phyloP scores from a whole-genome alignment of 192 early-diverging fungal species.

The Rhizophagus prolifer region DNA sequence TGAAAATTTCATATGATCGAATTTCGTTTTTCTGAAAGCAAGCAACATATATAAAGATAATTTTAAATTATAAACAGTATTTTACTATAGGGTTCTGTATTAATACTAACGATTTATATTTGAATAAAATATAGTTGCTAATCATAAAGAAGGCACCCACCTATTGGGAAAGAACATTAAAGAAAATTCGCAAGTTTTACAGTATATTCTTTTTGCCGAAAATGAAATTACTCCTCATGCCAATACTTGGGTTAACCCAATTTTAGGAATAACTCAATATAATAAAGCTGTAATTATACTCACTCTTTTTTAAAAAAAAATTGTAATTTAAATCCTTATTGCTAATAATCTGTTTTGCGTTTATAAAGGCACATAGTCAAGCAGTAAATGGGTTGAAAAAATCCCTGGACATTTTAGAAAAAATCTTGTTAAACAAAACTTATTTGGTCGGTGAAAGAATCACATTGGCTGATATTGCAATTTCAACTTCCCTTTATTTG shows the following conservation, averaged over 20 bases:
- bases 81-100: not conserved
- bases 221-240: constrained; percentile 47
- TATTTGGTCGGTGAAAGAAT: constrained; percentile 93
- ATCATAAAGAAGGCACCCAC: constrained; percentile 45
- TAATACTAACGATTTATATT: not conserved
- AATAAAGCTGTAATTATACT: constrained; percentile 42
- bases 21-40: constrained; percentile 2
- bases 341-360: too few species aligned
- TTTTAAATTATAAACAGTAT: not conserved
- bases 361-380: constrained; percentile 61
- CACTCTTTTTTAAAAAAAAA: not conserved
- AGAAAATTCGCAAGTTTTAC: constrained; percentile 64
- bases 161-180: constrained; percentile 60
- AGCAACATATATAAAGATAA: not conserved
- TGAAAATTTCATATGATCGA: constrained; percentile 30
- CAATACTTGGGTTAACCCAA: constrained; percentile 45
- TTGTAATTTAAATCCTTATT: not conserved
- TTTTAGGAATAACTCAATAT: constrained; percentile 43
- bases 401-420: constrained; percentile 71
- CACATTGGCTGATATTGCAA: constrained; percentile 86
- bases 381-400: constrained; percentile 66
- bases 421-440: constrained; percentile 78
- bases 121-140: constrained; percentile 39
- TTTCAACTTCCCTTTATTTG: constrained; percentile 55
- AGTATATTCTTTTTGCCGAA: constrained; percentile 64